Evolutionary conservation across 352 stramenopile species (phyloP).

Genomic region (Pythium folliculosum): DNA sequence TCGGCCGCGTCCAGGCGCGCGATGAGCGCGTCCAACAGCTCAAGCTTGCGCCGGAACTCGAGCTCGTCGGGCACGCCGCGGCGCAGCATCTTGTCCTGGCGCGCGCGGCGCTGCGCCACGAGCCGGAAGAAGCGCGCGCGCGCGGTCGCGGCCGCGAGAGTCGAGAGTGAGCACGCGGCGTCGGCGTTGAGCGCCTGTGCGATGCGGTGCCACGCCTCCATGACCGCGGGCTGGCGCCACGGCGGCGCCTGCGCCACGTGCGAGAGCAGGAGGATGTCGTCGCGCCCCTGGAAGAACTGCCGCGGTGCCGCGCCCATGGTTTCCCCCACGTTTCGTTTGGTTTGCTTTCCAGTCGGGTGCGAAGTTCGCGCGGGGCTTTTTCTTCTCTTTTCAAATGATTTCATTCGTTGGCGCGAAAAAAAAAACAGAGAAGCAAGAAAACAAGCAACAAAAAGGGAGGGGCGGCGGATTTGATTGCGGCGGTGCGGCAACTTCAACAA

Average conservation of each 20-base stretch:
- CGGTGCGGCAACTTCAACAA: background rate
- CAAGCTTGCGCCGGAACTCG: conserved; percentile 19
- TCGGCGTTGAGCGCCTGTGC: conserved; percentile 22
- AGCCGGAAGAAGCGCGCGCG: conserved; percentile 26
- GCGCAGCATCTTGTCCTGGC: conserved; percentile 24
- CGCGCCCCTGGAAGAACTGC: conserved; percentile 15
- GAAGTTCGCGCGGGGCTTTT: background rate
- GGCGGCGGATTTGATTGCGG: too few relatives aligned
- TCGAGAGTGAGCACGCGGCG: conserved; percentile 6
- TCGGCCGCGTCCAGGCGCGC: conserved; percentile 19
- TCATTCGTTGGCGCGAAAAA: too few relatives aligned
- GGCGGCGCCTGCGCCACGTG: conserved; percentile 17
- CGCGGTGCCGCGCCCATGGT: conserved; percentile 6
- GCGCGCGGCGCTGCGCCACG: conserved; percentile 22
- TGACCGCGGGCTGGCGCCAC: conserved; percentile 21
- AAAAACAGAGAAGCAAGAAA: background rate
- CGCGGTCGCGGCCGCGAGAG: background rate
- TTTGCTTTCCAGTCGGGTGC: too few relatives aligned
- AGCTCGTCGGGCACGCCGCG: background rate
- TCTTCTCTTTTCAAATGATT: too few relatives aligned
- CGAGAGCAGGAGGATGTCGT: conserved; percentile 24
- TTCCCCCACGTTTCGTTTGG: background rate
- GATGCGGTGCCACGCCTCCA: conserved; percentile 25
- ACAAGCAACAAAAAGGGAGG: background rate
- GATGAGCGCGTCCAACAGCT: conserved; percentile 21